Evolutionary conservation across 2,329 filamentous ascomycete genomes (phyloP).

Genomic region (Epichloe uncinata): DNA sequence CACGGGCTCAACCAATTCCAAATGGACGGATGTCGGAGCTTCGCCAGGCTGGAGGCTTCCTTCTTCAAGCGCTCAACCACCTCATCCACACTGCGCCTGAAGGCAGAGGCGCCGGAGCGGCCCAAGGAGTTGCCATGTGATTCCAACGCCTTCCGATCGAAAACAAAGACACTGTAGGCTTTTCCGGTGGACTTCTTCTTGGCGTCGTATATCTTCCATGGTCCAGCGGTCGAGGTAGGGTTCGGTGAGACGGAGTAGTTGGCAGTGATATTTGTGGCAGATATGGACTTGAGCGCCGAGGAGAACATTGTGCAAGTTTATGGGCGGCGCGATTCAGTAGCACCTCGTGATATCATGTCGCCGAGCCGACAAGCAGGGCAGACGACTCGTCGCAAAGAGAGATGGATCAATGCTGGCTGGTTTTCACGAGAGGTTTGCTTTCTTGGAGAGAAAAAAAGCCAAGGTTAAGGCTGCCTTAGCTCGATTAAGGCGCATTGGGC

Average conservation of each 20-base stretch:
- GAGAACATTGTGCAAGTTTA: conserved; percentile 59
- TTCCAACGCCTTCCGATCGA: conserved; percentile 80
- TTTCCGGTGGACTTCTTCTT: conserved; percentile 94
- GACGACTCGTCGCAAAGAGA: neutral
- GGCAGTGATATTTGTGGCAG: conserved; percentile 74
- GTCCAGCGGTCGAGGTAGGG: conserved; percentile 68
- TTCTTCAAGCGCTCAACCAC: conserved; percentile 83
- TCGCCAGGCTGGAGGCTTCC: conserved; percentile 78
- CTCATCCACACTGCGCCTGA: conserved; percentile 77
- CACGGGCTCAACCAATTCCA: conserved; percentile 88
- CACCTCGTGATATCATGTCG: conserved; percentile 16
- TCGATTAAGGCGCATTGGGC: too few relatives aligned
- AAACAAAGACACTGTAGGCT: conserved; percentile 81
- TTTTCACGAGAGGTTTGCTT: neutral
- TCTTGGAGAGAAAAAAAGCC: neutral
- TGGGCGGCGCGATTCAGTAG: conserved; percentile 7
- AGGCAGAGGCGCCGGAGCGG: conserved; percentile 40
- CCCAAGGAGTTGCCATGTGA: conserved; percentile 29
- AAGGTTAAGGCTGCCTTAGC: neutral
- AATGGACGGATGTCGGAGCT: conserved; percentile 82
- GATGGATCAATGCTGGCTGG: neutral
- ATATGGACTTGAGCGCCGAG: conserved; percentile 85
- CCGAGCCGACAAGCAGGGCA: neutral
- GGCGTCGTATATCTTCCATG: conserved; percentile 95
- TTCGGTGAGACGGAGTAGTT: conserved; percentile 76